These are phyloP conservation scores for Exophiala aquamarina DNA, from an alignment of 2,329 filamentous ascomycete genomes.

Conservation along the genomic window DNA sequence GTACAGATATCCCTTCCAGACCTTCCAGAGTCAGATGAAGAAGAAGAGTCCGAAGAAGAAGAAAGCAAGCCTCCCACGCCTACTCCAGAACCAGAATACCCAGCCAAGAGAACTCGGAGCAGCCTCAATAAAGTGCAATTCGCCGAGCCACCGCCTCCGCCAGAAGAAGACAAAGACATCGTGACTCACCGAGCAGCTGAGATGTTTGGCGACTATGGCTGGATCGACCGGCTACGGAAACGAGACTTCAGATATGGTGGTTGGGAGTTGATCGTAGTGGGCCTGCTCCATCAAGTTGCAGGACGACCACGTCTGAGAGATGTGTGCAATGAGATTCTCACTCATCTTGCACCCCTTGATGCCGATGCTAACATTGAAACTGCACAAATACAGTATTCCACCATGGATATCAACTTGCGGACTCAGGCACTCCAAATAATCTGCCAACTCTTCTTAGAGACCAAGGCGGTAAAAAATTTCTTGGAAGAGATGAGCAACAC, in stretches of 20 bases:
- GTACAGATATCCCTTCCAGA: slow-evolving; percentile 77
- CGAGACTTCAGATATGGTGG: slow-evolving; percentile 83
- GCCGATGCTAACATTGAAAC: slow-evolving; percentile 73
- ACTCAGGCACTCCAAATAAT: slow-evolving; percentile 80
- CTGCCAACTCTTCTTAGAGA: slow-evolving; percentile 81
- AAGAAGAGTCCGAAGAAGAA: slow-evolving; percentile 61
- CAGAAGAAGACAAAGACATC: slow-evolving; percentile 35
- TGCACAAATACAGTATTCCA: slow-evolving; percentile 69
- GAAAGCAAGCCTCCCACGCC: slow-evolving; percentile 55
- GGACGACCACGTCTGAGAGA: slow-evolving; percentile 68
- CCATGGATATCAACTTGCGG: slow-evolving; percentile 79
- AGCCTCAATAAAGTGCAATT: slow-evolving; percentile 76
- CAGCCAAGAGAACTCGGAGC: slow-evolving; percentile 73
- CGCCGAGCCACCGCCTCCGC: slow-evolving; percentile 59
- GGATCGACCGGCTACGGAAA: slow-evolving; percentile 80
- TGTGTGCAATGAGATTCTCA: slow-evolving; percentile 75
- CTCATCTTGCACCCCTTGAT: slow-evolving; percentile 76
- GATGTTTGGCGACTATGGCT: slow-evolving; percentile 70
- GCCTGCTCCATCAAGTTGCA: slow-evolving; percentile 80
- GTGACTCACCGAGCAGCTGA: slow-evolving; percentile 63
- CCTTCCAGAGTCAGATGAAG: slow-evolving; percentile 69
- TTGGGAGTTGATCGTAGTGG: slow-evolving; percentile 88
- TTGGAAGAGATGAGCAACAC: slow-evolving; percentile 90
- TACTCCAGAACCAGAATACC: slow-evolving; percentile 70
- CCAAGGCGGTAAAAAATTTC: slow-evolving; percentile 80